A percentile compares a stretch with the other conserved stretches of the same genome.
These are phyloP conservation scores for Herpotrichia juniperi DNA, from an alignment of 2,329 filamentous ascomycete genomes.

Conservation along the genomic window DNA sequence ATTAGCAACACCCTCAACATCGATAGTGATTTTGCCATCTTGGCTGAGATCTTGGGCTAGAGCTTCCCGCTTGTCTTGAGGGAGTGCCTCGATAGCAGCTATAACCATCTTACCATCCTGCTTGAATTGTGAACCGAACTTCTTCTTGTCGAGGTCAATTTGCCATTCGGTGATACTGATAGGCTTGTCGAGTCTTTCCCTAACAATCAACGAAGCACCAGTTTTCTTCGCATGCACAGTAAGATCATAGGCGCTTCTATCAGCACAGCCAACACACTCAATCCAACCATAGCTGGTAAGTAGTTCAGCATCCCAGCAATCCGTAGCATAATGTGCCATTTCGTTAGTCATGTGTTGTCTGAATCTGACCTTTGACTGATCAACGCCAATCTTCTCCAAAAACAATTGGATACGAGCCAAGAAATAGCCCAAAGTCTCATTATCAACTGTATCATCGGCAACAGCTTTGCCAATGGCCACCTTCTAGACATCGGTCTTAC, in stretches of 20 bases:
- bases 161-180: slow-evolving; percentile 84
- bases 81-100: slow-evolving; percentile 73
- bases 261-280: slow-evolving; percentile 96
- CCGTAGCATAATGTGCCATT: slow-evolving; percentile 92
- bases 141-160: slow-evolving; percentile 89
- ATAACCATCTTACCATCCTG: slow-evolving; percentile 86
- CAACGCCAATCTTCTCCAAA: slow-evolving; percentile 85
- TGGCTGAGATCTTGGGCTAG: slow-evolving; percentile 75
- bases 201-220: slow-evolving; percentile 81
- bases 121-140: slow-evolving; percentile 94
- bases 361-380: slow-evolving; percentile 88
- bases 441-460: slow-evolving; percentile 81
- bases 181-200: slow-evolving; percentile 79
- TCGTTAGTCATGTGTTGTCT: slow-evolving; percentile 94
- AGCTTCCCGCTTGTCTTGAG: slow-evolving; percentile 81
- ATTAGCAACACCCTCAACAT: slow-evolving; percentile 69
- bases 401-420: slow-evolving; percentile 92
- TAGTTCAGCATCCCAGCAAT: slow-evolving; percentile 98
- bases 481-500: slow-evolving; percentile 76
- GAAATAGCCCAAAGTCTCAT: slow-evolving; percentile 98
- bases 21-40: slow-evolving; percentile 76
- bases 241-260: slow-evolving; percentile 93
- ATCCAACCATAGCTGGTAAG: slow-evolving; percentile 95
- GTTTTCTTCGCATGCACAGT: slow-evolving; percentile 93
- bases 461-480: slow-evolving; percentile 88